These are phyloP conservation scores for Arthrobotrys pseudoclavata DNA, from an alignment of 2,329 filamentous ascomycete genomes.

Conservation along the genomic window DNA sequence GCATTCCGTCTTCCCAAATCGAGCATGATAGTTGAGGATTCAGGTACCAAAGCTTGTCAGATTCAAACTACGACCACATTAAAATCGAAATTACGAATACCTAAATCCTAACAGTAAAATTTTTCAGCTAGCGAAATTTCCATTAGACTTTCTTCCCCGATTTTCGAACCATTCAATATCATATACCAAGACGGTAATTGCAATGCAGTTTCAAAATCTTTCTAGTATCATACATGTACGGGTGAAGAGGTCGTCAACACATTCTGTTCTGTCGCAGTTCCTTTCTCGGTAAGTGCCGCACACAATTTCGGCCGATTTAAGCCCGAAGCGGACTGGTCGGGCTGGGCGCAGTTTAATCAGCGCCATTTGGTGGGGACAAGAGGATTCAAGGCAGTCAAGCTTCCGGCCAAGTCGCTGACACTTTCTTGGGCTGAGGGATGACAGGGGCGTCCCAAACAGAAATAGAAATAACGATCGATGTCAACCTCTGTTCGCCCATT, in stretches of 20 bases:
- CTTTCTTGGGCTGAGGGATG: conserved; percentile 8
- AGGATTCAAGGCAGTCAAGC: conserved; percentile 29
- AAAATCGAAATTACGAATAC: background rate
- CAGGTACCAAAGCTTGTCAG: conserved; percentile 12
- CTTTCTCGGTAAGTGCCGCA: conserved; percentile 39
- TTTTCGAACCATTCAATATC: too few relatives aligned
- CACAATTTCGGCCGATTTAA: conserved; percentile 21
- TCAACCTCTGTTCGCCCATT: conserved; percentile 18
- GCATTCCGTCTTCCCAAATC: background rate
- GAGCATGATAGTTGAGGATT: background rate
- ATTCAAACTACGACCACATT: background rate
- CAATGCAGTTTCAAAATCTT: background rate
- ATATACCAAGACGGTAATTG: background rate
- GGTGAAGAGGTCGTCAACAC: conserved; percentile 17
- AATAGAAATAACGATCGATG: conserved; percentile 21
- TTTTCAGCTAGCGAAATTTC: background rate
- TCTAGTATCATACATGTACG: background rate
- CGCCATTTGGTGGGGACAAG: conserved; percentile 9
- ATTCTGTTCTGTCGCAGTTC: conserved; percentile 41
- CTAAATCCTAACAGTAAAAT: background rate
- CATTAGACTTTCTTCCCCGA: too few relatives aligned
- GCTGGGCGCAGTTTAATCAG: conserved; percentile 8
- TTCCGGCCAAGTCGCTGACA: conserved; percentile 20
- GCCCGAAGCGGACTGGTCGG: conserved; percentile 1
- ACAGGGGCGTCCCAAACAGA: conserved; percentile 31